Base-by-base conservation (phyloP, 2,329 filamentous ascomycete species). In the Xylariaceae sp. region DNA sequence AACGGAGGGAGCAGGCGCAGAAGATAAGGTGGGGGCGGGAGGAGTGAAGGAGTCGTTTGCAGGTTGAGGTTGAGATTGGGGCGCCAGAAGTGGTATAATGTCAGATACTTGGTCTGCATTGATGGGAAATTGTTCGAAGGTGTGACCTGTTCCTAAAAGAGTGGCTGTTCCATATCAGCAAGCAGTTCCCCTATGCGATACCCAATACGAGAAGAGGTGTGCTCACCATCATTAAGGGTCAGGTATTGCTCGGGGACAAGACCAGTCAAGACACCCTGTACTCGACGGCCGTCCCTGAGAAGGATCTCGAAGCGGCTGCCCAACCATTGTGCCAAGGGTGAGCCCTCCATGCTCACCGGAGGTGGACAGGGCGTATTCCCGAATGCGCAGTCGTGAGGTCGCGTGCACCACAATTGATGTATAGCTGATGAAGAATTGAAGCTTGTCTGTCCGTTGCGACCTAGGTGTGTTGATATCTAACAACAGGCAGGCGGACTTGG, bases 21-120 rank as follows among this genome's bases (percentile, higher is more conserved):
- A 39, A 13, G 32, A 52, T 39, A 42, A 55, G 41, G 48, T 52
- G 53, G 41, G 37, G 17, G 49, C 42, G 19, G 51, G 39, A 17
- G 60, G 52, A 43, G 57, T 50, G 16, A 37, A 16, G 24, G 39
- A n/a, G 32, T 30, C 15, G 24, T 12, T n/a, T 33, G 26, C 15
- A 17, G 16, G 32, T 19, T 6, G 17, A 32, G 22, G 19, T 6
- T 24, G 19, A n/a, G 38, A 24, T 18, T 41, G 43, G n/a, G 26
- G 4, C 3, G 34, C 37, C 18, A 42, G 36, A 4, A 52, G 29
- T 6, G 38, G 47, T 29, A 47, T 45, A 26, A 62, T 60, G 26
- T 62, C 58, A 11, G 43, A 36, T 22, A 62, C 53, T 29, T 58
- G 53, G 9, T 34, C 43, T 13, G 59, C 54, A 26, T 31, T 33